A percentile compares a stretch with the other conserved stretches of the same genome.
Conservation (phyloP, 768 basidiomycete species). For the Amyloporia xantha region DNA sequence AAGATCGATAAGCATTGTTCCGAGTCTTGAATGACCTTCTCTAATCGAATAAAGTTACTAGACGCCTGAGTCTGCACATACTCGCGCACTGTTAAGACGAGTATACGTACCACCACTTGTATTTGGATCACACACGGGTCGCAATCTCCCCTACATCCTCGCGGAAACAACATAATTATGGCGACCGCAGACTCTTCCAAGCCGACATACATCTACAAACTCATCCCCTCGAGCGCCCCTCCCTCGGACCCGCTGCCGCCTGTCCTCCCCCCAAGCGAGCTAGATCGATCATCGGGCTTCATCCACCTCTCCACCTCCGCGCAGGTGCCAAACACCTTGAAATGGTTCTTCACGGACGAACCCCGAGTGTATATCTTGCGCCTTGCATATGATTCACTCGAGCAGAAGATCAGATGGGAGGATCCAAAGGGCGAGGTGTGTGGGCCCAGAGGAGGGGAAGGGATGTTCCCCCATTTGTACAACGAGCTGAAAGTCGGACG, state of each 20-base stretch:
- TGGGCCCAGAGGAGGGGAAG: slow-evolving; percentile 17
- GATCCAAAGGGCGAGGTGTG: slow-evolving; percentile 20
- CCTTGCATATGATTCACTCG: slow-evolving; percentile 17
- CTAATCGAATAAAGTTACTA: too few relatives aligned
- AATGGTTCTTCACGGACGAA: slow-evolving; percentile 31
- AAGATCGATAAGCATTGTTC: too few relatives aligned
- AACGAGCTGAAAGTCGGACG: slow-evolving; percentile 11
- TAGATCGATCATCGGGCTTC: slow-evolving; percentile 39
- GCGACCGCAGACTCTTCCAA: neutral
- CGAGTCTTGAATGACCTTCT: too few relatives aligned
- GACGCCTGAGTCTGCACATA: too few relatives aligned
- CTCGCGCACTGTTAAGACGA: too few relatives aligned
- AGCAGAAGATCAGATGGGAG: slow-evolving; percentile 23
- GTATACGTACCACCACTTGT: too few relatives aligned
- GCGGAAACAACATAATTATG: neutral
- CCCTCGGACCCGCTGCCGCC: slow-evolving; percentile 30
- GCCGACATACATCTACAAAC: slow-evolving; percentile 58
- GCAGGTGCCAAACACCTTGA: slow-evolving; percentile 32
- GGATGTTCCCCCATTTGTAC: slow-evolving; percentile 10
- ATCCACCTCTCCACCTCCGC: slow-evolving; percentile 38
- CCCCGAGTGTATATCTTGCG: slow-evolving; percentile 22
- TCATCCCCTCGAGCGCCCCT: slow-evolving; percentile 37
- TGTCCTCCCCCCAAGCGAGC: slow-evolving; percentile 30
- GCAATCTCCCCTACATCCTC: too few relatives aligned
- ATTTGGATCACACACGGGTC: too few relatives aligned